Evolutionary conservation across 1,284 basidiomycete species (phyloP), one percentile per base, ranked within the genome.

Genomic region (Cryptococcus sp.): DNA sequence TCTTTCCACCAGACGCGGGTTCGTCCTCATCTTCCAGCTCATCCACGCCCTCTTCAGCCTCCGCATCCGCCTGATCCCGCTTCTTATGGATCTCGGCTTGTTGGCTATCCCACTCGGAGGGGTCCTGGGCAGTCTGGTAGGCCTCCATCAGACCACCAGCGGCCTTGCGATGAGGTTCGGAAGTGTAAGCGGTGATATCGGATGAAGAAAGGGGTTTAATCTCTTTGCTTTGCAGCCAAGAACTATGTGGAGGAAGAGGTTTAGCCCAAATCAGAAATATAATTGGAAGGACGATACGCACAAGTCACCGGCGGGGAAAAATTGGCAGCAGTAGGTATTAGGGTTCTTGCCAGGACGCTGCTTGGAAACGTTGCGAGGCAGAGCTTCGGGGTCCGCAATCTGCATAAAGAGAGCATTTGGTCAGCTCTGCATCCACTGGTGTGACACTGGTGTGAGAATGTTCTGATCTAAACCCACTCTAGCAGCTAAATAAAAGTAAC

Each of bases 131-230:
- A 65, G 89, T 86, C 66, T 85, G 82, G 80, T 97, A 98, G 16
- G 89, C 93, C 52, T 83, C 77, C 41, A 88, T 79, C 44, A 98
- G 85, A 45, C 92, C 88, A 40, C 85, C 86, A 38, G 83, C 85
- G 72, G 86, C 86, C 80, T 91, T 93, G 76, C 78, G 79, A 68
- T 77, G 81, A 78, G 55, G 85, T 73, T 89, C 87, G 67, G 80
- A 82, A 76, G 96, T 85, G 79, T 87, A 96, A 6, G 86, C 83
- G 65, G 89, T 83, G 78, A 97, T 95, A 79, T 93, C 90, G 73
- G 90, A 85, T 29, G 81, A 77, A 68, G 86, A 85, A 39, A 97
- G 83, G 62, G 84, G 84, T 29, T 87, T 89, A 61, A 97, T 85
- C 74, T 96, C 93, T 69, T 88, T 88, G 6, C 87, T 78, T 20